Conservation (phyloP, 306 rosid species). For the Gastrolobium villosum region DNA sequence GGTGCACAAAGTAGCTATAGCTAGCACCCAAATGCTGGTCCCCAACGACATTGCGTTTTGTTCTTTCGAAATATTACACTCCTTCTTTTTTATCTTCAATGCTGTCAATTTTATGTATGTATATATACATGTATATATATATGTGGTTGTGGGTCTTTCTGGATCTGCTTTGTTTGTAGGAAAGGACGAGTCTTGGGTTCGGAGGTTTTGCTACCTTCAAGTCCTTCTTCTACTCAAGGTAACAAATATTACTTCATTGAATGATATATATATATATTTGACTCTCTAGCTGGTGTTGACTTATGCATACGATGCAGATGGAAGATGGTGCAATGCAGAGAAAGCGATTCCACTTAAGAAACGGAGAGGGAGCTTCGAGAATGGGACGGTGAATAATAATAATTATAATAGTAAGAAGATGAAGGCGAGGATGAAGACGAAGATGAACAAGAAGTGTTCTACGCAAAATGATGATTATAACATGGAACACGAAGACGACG, state of each 20-base stretch:
- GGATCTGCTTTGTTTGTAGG: conserved; percentile 59
- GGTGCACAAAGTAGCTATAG: conserved; percentile 66
- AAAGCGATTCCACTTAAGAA: conserved; percentile 79
- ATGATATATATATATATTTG: not conserved
- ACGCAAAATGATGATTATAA: conserved; percentile 19
- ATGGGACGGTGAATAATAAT: not conserved
- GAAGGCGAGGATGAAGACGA: conserved; percentile 60
- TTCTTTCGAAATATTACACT: conserved; percentile 50
- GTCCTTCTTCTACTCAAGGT: conserved; percentile 63
- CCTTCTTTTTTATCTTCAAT: conserved; percentile 5
- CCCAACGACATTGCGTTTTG: conserved; percentile 56
- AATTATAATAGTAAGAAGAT: conserved; percentile 29
- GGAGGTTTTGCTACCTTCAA: conserved; percentile 48
- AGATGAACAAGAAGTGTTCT: conserved; percentile 64
- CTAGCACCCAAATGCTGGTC: conserved; percentile 69
- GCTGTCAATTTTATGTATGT: conserved; percentile 41
- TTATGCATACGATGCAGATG: conserved; percentile 28
- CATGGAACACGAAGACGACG: not conserved
- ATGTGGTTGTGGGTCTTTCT: conserved; percentile 52
- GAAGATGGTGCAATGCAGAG: conserved; percentile 79
- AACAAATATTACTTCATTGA: not conserved
- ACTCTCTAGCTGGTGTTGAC: not conserved
- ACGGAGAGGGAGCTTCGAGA: conserved; percentile 64
- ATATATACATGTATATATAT: not conserved
- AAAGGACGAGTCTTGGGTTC: conserved; percentile 56